Evolutionary conservation across 768 basidiomycete genomes (phyloP).

Genomic region (Cystofilobasidium macerans): DNA sequence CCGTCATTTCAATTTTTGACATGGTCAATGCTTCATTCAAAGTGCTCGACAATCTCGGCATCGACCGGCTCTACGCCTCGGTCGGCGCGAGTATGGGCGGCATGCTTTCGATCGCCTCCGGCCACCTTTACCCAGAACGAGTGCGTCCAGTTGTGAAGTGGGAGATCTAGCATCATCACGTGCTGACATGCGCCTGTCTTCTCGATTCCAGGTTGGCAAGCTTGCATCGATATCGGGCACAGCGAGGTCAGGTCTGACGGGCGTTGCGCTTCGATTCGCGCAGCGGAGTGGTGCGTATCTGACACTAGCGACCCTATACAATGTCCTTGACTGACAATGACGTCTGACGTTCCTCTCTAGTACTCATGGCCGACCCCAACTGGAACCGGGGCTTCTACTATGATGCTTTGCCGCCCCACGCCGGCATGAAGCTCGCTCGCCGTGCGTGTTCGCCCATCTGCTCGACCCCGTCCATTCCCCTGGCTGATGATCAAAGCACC

Average conservation of each 20-base stretch:
- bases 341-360: slow-evolving; percentile 41
- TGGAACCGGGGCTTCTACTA: slow-evolving; percentile 99
- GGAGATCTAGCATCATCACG: no score
- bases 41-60: slow-evolving; percentile 69
- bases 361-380: slow-evolving; percentile 97
- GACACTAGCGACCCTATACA: background rate
- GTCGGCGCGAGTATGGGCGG: slow-evolving; percentile 96
- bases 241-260: slow-evolving; percentile 78
- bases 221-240: slow-evolving; percentile 91
- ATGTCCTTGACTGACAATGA: slow-evolving; percentile 10
- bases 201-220: slow-evolving; percentile 51
- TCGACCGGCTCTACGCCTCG: slow-evolving; percentile 78
- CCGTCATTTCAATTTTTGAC: slow-evolving; percentile 84
- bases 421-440: slow-evolving; percentile 94
- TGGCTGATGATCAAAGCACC: background rate
- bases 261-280: slow-evolving; percentile 90
- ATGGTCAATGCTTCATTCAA: slow-evolving; percentile 87
- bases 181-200: background rate
- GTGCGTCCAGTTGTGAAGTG: slow-evolving; percentile 19
- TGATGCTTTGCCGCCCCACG: slow-evolving; percentile 85
- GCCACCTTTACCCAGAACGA: slow-evolving; percentile 76
- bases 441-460: slow-evolving; percentile 47
- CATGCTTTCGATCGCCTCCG: slow-evolving; percentile 95
- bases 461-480: background rate
- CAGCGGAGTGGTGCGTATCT: slow-evolving; percentile 74